Percentiles rank a stretch among this genome's conserved stretches.
Evolutionary conservation across 805 yeast species (phyloP).

Genomic region (Ogataea naganishii): DNA sequence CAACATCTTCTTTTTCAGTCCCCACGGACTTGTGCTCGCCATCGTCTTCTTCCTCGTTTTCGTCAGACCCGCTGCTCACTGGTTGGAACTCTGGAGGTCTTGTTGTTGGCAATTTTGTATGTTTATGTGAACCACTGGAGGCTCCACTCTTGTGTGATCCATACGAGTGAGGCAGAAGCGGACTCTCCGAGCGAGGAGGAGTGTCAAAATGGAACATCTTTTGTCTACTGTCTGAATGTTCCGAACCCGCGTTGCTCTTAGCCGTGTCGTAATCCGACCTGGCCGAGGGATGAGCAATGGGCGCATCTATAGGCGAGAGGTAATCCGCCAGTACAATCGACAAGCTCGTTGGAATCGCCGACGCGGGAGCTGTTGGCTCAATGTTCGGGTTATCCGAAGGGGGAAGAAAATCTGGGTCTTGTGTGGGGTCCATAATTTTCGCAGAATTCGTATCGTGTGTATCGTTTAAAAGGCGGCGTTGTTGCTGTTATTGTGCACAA

Average conservation of each 20-base stretch:
- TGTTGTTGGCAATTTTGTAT: constrained; percentile 24
- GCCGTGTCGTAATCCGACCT: too few species aligned
- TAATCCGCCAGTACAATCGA: constrained; percentile 79
- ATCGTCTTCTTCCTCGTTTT: constrained; percentile 20
- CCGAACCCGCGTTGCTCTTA: too few species aligned
- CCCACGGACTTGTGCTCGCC: constrained; percentile 4
- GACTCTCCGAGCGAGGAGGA: too few species aligned
- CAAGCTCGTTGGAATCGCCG: constrained; percentile 59
- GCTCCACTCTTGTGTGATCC: too few species aligned
- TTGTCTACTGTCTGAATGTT: too few species aligned
- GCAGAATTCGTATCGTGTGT: too few species aligned
- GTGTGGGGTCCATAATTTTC: constrained; percentile 75
- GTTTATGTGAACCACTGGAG: too few species aligned
- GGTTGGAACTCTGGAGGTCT: constrained; percentile 53
- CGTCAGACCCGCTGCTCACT: constrained; percentile 41
- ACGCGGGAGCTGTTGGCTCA: constrained; percentile 59
- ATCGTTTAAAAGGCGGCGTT: too few species aligned
- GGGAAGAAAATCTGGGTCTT: constrained; percentile 85
- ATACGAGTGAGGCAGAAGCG: too few species aligned
- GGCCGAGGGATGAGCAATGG: constrained; percentile 50
- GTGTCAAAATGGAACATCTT: too few species aligned
- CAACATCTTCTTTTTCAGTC: constrained; percentile 4
- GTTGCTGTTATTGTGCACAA: too few species aligned
- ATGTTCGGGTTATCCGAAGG: constrained; percentile 59
- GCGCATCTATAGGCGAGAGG: constrained; percentile 66